phyloP scores from a whole-genome alignment of 352 stramenopile species.

The Phytophthora cactorum region DNA sequence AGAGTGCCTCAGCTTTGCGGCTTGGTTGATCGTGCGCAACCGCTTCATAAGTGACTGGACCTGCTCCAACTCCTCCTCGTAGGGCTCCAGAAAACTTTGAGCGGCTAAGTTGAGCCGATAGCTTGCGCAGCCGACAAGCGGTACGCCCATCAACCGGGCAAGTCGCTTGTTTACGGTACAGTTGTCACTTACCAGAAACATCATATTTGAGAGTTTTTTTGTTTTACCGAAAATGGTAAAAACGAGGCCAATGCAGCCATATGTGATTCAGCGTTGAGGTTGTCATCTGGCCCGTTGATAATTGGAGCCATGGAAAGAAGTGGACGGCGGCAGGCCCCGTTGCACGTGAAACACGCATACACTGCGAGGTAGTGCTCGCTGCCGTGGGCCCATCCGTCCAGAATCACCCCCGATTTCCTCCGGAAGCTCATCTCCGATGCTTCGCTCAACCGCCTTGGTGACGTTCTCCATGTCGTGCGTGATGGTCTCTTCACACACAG shows the following conservation, averaged over 20 bases:
- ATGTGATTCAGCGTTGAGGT: background rate
- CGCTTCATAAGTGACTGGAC: slow-evolving; percentile 16
- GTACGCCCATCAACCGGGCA: background rate
- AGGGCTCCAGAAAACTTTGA: background rate
- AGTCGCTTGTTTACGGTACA: background rate
- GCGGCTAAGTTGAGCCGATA: slow-evolving; percentile 9
- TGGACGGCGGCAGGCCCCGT: background rate
- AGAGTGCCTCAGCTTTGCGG: no score
- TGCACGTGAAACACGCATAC: background rate
- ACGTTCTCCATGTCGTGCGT: background rate
- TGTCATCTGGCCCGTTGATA: background rate
- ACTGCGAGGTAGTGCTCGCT: background rate
- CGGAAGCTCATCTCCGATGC: background rate
- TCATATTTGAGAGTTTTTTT: background rate
- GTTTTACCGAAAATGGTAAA: slow-evolving; percentile 8
- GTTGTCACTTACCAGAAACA: slow-evolving; percentile 17
- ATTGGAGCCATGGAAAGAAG: background rate
- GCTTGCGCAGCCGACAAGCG: slow-evolving; percentile 5
- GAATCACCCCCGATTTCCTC: background rate
- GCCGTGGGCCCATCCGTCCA: background rate
- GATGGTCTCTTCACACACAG: background rate
- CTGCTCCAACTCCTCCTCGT: slow-evolving; percentile 6
- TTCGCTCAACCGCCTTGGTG: background rate
- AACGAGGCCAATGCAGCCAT: background rate
- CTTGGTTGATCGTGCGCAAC: background rate